Evolutionary conservation across 768 basidiomycete genomes (phyloP).

Genomic region (Chiua virens): DNA sequence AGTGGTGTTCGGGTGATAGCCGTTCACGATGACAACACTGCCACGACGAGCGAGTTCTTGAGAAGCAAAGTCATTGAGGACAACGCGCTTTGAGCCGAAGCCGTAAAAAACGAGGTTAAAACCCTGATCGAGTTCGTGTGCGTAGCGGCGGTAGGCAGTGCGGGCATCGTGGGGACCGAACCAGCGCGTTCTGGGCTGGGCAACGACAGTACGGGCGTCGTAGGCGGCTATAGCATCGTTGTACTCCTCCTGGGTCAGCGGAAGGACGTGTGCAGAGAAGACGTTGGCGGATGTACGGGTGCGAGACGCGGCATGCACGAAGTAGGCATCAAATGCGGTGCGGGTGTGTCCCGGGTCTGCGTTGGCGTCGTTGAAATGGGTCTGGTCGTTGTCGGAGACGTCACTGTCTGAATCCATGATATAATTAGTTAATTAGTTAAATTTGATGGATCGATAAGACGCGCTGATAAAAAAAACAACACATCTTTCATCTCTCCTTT

Average conservation of each 20-base stretch:
- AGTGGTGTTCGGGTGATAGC: conserved; percentile 65
- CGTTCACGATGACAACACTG: conserved; percentile 77
- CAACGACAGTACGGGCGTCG: conserved; percentile 12
- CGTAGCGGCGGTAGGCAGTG: conserved; percentile 56
- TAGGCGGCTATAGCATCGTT: conserved; percentile 30
- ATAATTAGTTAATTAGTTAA: conserved; percentile 14
- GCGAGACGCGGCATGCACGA: conserved; percentile 60
- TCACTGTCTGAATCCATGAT: conserved; percentile 31
- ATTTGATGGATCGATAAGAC: conserved; percentile 31
- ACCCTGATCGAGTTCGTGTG: conserved; percentile 72
- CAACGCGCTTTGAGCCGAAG: conserved; percentile 78
- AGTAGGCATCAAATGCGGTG: conserved; percentile 85
- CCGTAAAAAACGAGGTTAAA: conserved; percentile 92
- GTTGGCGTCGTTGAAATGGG: conserved; percentile 10
- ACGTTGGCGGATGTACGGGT: conserved; percentile 75
- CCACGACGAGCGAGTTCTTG: conserved; percentile 56
- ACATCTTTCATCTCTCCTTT: conserved; percentile 18
- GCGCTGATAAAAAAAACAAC: conserved; percentile 18
- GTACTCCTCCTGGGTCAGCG: conserved; percentile 68
- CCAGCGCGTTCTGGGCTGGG: conserved; percentile 21
- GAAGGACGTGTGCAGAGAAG: conserved; percentile 73
- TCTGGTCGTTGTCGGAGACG: conserved; percentile 29
- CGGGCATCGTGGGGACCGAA: conserved; percentile 8
- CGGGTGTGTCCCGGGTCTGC: conserved; percentile 22
- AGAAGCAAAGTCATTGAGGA: conserved; percentile 75